Percentiles rank a stretch among this genome's conserved stretches.
Conservation (phyloP, 345 rosid species). For the Isatis tinctoria region DNA sequence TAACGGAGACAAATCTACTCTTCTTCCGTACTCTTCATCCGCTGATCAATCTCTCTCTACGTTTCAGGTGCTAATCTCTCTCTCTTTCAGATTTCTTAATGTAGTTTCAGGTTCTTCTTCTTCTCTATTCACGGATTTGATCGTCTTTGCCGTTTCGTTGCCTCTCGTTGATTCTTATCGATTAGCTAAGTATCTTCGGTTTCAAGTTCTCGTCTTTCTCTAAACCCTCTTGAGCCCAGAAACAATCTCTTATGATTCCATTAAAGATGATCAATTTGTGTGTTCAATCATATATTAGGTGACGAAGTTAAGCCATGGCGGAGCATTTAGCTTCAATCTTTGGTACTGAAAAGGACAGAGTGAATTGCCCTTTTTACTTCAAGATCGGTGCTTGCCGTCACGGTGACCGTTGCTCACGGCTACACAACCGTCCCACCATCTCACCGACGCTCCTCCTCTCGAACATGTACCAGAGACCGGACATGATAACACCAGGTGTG, state of each 20-base stretch:
- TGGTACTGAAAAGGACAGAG: conserved; percentile 80
- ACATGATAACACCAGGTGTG: conserved; percentile 85
- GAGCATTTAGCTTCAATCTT: conserved; percentile 88
- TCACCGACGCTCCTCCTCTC: conserved; percentile 71
- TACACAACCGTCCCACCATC: conserved; percentile 70
- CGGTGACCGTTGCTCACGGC: conserved; percentile 82
- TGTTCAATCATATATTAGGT: background rate
- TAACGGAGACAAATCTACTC: background rate
- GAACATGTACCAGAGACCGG: conserved; percentile 79
- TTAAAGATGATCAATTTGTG: background rate
- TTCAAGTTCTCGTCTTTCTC: background rate
- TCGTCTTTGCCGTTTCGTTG: background rate
- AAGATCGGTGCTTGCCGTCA: conserved; percentile 86
- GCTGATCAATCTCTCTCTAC: background rate
- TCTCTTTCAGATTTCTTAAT: background rate
- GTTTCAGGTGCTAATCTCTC: background rate
- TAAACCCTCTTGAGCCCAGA: background rate
- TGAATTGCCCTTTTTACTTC: conserved; percentile 82
- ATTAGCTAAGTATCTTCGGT: background rate
- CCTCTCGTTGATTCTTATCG: no score
- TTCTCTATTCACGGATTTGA: background rate
- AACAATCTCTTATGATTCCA: background rate
- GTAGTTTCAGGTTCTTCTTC: no score
- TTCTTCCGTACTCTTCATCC: background rate
- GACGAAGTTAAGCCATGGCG: conserved; percentile 49